These are phyloP conservation scores for Ceratocystis alfenasii DNA, from an alignment of 2,329 filamentous ascomycete genomes.

Conservation along the genomic window DNA sequence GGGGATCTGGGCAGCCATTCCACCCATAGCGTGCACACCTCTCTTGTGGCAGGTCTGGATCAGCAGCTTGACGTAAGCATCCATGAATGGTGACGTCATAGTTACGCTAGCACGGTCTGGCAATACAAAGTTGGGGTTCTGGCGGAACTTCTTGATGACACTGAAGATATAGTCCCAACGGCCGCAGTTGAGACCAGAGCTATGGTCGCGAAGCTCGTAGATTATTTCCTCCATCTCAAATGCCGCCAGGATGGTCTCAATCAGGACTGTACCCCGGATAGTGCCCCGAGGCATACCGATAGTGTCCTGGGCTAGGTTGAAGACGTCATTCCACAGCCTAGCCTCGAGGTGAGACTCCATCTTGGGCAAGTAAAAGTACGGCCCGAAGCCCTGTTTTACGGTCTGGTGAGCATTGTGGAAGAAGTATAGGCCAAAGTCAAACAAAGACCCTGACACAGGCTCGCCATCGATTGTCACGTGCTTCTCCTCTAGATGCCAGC, in stretches of 20 bases:
- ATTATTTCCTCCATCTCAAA: conserved; percentile 99
- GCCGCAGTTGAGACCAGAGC: conserved; percentile 91
- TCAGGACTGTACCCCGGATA: conserved; percentile 87
- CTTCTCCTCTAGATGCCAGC: conserved; percentile 98
- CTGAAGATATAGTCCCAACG: conserved; percentile 99
- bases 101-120: conserved; percentile 85
- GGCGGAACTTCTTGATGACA: conserved; percentile 98
- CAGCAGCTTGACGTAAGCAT: conserved; percentile 89
- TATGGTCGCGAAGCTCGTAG: conserved; percentile 95
- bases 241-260: conserved; percentile 93
- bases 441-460: conserved; percentile 81
- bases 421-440: conserved; percentile 98
- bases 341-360: conserved; percentile 98
- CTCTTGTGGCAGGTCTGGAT: conserved; percentile 97
- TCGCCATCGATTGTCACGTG: conserved; percentile 92
- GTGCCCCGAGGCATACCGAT: conserved; percentile 81
- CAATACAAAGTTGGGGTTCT: conserved; percentile 84
- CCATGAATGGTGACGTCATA: conserved; percentile 98
- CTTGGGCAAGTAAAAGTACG: conserved; percentile 97
- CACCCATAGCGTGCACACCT: conserved; percentile 96
- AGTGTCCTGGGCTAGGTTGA: conserved; percentile 91
- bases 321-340: conserved; percentile 93
- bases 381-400: conserved; percentile 69
- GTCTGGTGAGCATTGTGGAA: conserved; percentile 94
- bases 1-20: conserved; percentile 97